Base-by-base conservation (phyloP, 1,284 basidiomycete species). In the Tylopilus orsonianus region DNA sequence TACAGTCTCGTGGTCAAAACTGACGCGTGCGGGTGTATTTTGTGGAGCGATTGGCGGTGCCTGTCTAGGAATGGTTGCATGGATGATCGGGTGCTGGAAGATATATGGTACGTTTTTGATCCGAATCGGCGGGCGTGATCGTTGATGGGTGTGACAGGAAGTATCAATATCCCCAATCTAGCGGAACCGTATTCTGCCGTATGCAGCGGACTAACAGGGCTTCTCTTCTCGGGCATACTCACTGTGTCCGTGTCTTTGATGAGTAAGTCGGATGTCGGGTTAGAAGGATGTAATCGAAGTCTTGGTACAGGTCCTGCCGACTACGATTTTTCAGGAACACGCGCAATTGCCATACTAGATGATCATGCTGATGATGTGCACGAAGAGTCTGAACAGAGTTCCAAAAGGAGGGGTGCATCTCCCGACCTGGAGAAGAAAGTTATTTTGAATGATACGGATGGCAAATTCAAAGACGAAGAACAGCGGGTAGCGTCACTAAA, bases 41-140 rank as follows among this genome's bases (percentile, higher is more conserved):
- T 57, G 58, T 35, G 77, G 76, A 3, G 68, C 73, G 12, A 61
- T 78, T 32, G 61, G 66, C 3, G 76, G 76, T 0, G 73, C 73
- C 18, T 52, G 67, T 6, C 56, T 73, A 33, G 75, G 75, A 5
- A 75, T 78, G 70, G 36, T 74, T 1, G 75, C 76, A 13, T 79
- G 76, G 76, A 75, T 79, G 69, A 65, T 79, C 10, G 71, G 75
- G 0, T 78, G 76, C 54, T 72, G 66, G 67, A 75, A 78, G 57
- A 75, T 75, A 42, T 77, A 71, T 44, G 77, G 75, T 69, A 50
- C 14, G 59, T 50, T 27, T 23, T 7, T 14, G 8, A 30, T 6
- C 18, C 5, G n/a, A 8, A 6, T 27, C 5, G 18, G 19, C 14
- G 8, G 13, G 38, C 27, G 18, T 7, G 14, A 22, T 5, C 3